These are phyloP conservation scores for Solanum okadae DNA, from an alignment of 257 asterid genomes.

Conservation along the genomic window DNA sequence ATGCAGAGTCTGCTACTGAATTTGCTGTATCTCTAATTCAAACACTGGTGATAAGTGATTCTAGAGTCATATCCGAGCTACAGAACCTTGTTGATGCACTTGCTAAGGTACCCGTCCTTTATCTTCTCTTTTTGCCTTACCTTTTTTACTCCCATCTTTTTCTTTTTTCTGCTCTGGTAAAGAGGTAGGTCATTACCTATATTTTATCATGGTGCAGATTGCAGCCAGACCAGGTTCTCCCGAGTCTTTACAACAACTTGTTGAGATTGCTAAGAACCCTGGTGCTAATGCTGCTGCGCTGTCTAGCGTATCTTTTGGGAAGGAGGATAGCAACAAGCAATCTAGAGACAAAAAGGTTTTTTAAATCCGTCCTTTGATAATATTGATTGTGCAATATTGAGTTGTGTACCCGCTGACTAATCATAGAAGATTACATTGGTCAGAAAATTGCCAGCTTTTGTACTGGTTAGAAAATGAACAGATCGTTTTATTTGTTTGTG, in stretches of 20 bases:
- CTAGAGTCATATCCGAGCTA: slow-evolving; percentile 71
- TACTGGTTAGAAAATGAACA: not conserved
- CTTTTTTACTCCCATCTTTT: not conserved
- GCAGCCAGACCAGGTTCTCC: slow-evolving; percentile 99
- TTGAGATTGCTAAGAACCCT: slow-evolving; percentile 93
- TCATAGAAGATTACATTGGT: not conserved
- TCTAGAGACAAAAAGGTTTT: slow-evolving; percentile 73
- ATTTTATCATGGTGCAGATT: slow-evolving; percentile 37
- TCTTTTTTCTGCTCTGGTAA: not conserved
- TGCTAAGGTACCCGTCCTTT: slow-evolving; percentile 51
- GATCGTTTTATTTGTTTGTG: not conserved
- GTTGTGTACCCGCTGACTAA: not conserved
- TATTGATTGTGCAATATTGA: not conserved
- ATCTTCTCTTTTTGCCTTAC: not conserved
- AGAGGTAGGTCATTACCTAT: not conserved
- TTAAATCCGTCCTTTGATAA: not conserved
- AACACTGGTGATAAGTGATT: slow-evolving; percentile 49
- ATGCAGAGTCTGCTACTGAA: slow-evolving; percentile 89
- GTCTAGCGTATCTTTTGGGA: slow-evolving; percentile 44
- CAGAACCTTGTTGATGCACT: slow-evolving; percentile 88
- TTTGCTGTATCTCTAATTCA: slow-evolving; percentile 82
- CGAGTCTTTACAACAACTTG: slow-evolving; percentile 75
- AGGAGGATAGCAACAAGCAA: slow-evolving; percentile 50
- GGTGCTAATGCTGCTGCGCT: slow-evolving; percentile 32
- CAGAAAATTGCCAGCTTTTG: not conserved